Percentiles rank a stretch among this genome's conserved stretches.
Evolutionary conservation across 495 filamentous ascomycete genomes (phyloP).

Genomic region (Tetracladium setigerum): DNA sequence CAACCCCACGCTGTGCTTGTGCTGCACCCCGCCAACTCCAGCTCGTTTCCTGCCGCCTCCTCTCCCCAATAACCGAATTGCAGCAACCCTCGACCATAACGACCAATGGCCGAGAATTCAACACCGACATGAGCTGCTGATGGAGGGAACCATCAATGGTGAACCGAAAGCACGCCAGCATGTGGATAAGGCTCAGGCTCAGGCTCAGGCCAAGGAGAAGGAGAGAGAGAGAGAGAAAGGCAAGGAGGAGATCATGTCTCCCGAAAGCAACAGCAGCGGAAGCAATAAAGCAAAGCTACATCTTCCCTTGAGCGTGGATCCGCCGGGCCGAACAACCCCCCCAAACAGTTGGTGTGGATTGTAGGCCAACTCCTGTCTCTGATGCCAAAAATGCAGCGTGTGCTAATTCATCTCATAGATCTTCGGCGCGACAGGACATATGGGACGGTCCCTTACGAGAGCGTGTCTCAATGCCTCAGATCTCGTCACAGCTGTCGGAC

Average conservation of each 20-base stretch:
- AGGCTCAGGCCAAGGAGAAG: too few species aligned
- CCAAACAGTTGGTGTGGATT: conserved; percentile 75
- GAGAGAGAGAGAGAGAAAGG: too few species aligned
- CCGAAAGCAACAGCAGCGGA: conserved; percentile 7
- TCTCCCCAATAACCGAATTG: too few species aligned
- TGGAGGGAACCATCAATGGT: too few species aligned
- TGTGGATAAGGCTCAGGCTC: too few species aligned
- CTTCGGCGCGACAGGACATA: conserved; percentile 93
- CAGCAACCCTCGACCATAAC: too few species aligned
- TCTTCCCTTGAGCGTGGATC: conserved; percentile 73
- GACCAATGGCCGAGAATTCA: too few species aligned
- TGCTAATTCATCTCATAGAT: conserved; percentile 39
- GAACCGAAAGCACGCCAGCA: too few species aligned
- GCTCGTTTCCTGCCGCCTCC: too few species aligned
- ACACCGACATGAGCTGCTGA: too few species aligned
- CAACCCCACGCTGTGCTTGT: too few species aligned
- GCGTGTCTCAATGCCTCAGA: conserved; percentile 74
- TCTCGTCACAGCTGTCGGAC: conserved; percentile 81
- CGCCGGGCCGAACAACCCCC: conserved; percentile 63
- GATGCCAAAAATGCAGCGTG: neutral
- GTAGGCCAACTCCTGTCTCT: conserved; percentile 36
- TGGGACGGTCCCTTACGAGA: conserved; percentile 85
- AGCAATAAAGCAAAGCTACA: conserved; percentile 28
- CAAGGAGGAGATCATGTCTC: conserved; percentile 4
- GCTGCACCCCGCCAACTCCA: too few species aligned